Evolutionary conservation across 2,329 filamentous ascomycete species (phyloP), one percentile per base, ranked within the genome.

Genomic region (Alternaria sp.): DNA sequence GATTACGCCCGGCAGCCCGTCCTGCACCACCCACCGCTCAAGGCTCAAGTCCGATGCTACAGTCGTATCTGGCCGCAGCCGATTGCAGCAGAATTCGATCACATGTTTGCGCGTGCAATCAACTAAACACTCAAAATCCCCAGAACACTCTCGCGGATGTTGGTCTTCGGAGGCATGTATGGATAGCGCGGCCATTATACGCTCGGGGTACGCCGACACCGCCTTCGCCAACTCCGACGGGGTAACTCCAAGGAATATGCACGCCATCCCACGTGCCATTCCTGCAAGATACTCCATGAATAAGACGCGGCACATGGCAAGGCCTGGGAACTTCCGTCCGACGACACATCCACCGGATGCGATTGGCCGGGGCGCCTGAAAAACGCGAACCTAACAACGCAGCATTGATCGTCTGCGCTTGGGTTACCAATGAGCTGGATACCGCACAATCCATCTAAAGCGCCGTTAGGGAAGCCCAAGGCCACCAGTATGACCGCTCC

Each of bases 331-430:
- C 56, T 49, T 61, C 55, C 52, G 55, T 25, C 45, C 45, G 23
- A 32, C 49, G 23, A 30, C 21, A 43, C 17, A 21, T 26, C 44
- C 36, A 26, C 12, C n/a, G 17, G 25, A 40, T 50, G 40, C 59
- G 52, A 66, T 69, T 69, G 65, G 67, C 53, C 43, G 46, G 50
- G 12, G n/a, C 13, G 43, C 36, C 57, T 50, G 47, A 30, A 51
- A 55, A 36, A 52, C 52, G 61, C 30, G 58, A 61, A 53, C 56
- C 55, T 54, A 59, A 61, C 36, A 57, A 50, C 54, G 52, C 50
- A 61, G 59, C 52, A 59, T 51, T 58, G 53, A 53, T 67, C 61
- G 54, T 55, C 26, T 53, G 57, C 45, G 51, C 36, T 45, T 66
- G 53, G 57, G 57, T 57, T 63, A 57, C 57, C 59, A 59, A 17